phyloP scores from a whole-genome alignment of 2,329 filamentous ascomycete species.

The Orbilia ellipsospora region DNA sequence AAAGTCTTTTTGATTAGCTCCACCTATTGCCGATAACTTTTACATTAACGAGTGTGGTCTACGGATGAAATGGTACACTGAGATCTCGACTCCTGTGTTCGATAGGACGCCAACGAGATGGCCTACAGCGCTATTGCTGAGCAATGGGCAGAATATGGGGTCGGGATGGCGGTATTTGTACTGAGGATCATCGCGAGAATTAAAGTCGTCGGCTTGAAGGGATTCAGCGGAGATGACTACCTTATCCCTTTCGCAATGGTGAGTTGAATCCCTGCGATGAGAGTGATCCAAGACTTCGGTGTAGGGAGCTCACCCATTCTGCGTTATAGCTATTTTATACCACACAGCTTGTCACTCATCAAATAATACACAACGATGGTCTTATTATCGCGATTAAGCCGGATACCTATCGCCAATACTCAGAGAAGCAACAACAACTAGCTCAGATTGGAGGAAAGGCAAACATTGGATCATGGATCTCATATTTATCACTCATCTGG shows the following conservation, averaged over 20 bases:
- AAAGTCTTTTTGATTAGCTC: not conserved
- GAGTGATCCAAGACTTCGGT: not conserved
- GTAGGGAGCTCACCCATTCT: not conserved
- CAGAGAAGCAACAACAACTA: conserved; percentile 8
- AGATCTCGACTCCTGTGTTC: conserved; percentile 1
- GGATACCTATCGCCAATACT: conserved; percentile 44
- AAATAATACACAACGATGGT: conserved; percentile 50
- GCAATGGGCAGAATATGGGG: conserved; percentile 50
- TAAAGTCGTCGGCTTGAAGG: conserved; percentile 51
- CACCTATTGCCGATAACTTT: not conserved
- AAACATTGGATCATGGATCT: conserved; percentile 51
- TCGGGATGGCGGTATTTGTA: conserved; percentile 42
- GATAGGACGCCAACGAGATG: conserved; percentile 30
- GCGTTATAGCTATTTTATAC: conserved; percentile 44
- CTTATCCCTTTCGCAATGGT: conserved; percentile 51
- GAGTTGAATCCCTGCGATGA: not conserved
- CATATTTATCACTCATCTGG: conserved; percentile 53
- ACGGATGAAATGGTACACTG: not conserved
- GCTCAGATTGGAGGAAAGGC: conserved; percentile 47
- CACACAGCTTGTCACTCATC: conserved; percentile 39
- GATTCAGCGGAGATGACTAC: conserved; percentile 51
- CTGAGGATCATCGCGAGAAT: conserved; percentile 45
- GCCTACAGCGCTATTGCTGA: conserved; percentile 43
- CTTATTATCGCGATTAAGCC: conserved; percentile 46
- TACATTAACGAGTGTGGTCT: not conserved